phyloP scores from a whole-genome alignment of 129 eudicot species.

The Flaveria sonorensis region DNA sequence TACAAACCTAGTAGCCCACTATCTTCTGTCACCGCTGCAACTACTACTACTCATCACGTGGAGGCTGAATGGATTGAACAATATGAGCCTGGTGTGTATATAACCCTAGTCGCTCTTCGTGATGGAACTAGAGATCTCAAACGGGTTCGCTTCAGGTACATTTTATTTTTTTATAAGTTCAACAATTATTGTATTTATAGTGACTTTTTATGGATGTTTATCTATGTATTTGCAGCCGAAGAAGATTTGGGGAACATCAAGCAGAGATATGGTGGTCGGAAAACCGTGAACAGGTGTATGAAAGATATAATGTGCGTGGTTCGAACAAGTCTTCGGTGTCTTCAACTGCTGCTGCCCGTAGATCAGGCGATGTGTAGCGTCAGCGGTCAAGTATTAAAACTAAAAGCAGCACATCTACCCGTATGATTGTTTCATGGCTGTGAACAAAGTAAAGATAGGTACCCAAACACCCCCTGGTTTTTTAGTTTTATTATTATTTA shows the following conservation, averaged over 20 bases:
- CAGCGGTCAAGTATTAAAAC: constrained; percentile 41
- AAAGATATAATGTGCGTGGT: constrained; percentile 83
- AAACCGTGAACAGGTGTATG: constrained; percentile 90
- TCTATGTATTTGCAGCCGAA: constrained; percentile 57
- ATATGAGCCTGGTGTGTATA: constrained; percentile 95
- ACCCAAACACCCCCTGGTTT: neutral
- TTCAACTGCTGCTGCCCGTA: constrained; percentile 42
- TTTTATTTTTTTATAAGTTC: neutral
- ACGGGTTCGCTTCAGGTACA: constrained; percentile 97
- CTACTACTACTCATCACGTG: constrained; percentile 38
- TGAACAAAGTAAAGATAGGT: neutral
- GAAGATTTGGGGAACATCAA: constrained; percentile 96
- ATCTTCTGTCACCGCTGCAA: constrained; percentile 23
- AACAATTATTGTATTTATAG: neutral
- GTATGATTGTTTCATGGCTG: constrained; percentile 3
- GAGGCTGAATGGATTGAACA: constrained; percentile 99
- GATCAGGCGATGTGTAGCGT: constrained; percentile 62
- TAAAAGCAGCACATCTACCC: neutral
- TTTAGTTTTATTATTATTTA: neutral
- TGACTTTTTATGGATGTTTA: neutral
- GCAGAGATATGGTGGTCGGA: constrained; percentile 99
- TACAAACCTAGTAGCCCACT: constrained; percentile 42
- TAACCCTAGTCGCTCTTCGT: constrained; percentile 78
- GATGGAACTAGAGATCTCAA: constrained; percentile 98
- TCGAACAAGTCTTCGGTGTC: constrained; percentile 68